Percentiles rank a stretch among this genome's conserved stretches.
phyloP scores from a whole-genome alignment of 2,329 filamentous ascomycete species.

The Colletotrichum siamense region DNA sequence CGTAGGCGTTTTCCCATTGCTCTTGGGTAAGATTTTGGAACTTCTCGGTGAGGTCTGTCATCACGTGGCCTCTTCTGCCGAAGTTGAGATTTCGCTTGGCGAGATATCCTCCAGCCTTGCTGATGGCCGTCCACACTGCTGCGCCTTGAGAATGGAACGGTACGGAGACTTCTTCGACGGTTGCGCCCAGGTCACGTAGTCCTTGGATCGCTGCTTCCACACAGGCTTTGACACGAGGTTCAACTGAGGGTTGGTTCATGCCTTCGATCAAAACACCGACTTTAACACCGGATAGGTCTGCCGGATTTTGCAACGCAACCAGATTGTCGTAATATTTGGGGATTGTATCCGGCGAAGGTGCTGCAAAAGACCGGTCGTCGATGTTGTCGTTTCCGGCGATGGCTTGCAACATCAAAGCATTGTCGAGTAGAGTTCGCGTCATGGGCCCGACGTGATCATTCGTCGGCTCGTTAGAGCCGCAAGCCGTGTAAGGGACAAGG shows the following conservation, averaged over 20 bases:
- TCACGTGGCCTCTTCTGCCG: background rate
- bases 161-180: constrained; percentile 49
- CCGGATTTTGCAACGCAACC: background rate
- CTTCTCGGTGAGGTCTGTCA: constrained; percentile 39
- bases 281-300: background rate
- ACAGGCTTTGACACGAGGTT: constrained; percentile 30
- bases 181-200: constrained; percentile 46
- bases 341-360: background rate
- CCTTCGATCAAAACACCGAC: constrained; percentile 34
- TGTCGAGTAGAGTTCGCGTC: constrained; percentile 42
- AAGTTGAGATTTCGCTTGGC: constrained; percentile 4
- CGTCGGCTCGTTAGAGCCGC: constrained; percentile 41
- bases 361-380: constrained; percentile 18
- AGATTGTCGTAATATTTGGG: background rate
- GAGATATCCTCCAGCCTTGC: background rate
- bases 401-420: constrained; percentile 40
- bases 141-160: constrained; percentile 53
- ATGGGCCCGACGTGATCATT: constrained; percentile 52
- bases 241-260: background rate
- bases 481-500: constrained; percentile 49
- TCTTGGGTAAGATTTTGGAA: constrained; percentile 22
- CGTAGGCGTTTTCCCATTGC: constrained; percentile 6
- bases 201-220: constrained; percentile 35
- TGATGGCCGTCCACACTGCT: constrained; percentile 49
- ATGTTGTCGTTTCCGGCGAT: constrained; percentile 51